phyloP scores from a whole-genome alignment of 164 flowering plant species.

The Piper betle region DNA sequence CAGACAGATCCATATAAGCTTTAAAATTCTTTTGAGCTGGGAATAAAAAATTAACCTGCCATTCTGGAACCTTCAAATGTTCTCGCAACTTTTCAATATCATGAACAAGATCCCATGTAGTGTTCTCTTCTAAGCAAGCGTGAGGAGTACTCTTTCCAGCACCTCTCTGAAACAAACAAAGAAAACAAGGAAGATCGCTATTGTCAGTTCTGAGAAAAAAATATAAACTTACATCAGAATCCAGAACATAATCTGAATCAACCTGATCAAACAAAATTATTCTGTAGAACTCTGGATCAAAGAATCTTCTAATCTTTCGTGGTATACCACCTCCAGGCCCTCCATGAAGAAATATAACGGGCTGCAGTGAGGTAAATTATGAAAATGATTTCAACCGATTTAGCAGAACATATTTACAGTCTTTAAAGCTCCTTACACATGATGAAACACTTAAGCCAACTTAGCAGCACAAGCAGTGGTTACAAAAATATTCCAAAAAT shows the following conservation, averaged over 20 bases:
- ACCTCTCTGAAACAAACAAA: conserved; percentile 49
- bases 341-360: conserved; percentile 92
- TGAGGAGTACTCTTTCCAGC: conserved; percentile 98
- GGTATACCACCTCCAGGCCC: conserved; percentile 98
- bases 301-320: conserved; percentile 73
- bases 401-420: not conserved
- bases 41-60: conserved; percentile 52
- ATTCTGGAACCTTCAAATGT: conserved; percentile 74
- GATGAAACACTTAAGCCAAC: not conserved
- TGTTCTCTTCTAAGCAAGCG: conserved; percentile 92
- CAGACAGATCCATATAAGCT: not conserved
- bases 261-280: conserved; percentile 97
- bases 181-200: not conserved
- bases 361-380: conserved; percentile 33
- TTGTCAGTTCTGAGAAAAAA: not conserved
- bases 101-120: conserved; percentile 81
- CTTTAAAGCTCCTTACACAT: not conserved
- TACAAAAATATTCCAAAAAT: not conserved
- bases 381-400: not conserved
- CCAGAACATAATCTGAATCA: not conserved
- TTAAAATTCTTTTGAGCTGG: not conserved
- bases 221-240: too few species aligned
- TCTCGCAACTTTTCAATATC: conserved; percentile 87
- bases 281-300: conserved; percentile 83
- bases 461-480: not conserved